A percentile compares a stretch with the other conserved stretches of the same genome.
phyloP scores from a whole-genome alignment of 2,329 filamentous ascomycete genomes.

The Alternaria incomplexa region DNA sequence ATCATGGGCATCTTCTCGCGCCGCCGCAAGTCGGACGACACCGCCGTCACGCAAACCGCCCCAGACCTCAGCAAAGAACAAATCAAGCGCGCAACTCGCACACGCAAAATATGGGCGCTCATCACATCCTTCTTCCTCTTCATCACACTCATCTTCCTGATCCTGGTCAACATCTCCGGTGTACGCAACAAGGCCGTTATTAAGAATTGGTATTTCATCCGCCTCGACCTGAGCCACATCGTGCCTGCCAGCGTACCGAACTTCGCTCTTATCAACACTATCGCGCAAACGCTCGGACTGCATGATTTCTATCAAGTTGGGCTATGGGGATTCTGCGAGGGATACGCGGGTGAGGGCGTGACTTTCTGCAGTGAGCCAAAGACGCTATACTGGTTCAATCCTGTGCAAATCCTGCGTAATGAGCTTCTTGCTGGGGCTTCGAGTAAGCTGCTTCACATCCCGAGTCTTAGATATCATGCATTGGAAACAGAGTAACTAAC shows the following conservation, averaged over 20 bases:
- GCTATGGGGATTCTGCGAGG: conserved; percentile 91
- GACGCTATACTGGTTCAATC: conserved; percentile 88
- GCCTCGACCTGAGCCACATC: conserved; percentile 81
- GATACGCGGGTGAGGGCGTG: conserved; percentile 75
- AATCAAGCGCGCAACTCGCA: conserved; percentile 51
- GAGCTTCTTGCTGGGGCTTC: conserved; percentile 83
- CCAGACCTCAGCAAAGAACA: conserved; percentile 44
- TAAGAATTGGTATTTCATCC: conserved; percentile 80
- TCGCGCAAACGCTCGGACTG: conserved; percentile 82
- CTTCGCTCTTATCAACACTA: conserved; percentile 79
- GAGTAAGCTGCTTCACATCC: conserved; percentile 55
- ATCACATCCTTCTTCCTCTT: conserved; percentile 74
- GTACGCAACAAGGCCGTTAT: conserved; percentile 67
- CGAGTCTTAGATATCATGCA: background rate
- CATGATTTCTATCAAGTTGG: conserved; percentile 96
- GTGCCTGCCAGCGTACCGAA: conserved; percentile 76
- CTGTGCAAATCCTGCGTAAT: conserved; percentile 77
- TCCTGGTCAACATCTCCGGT: conserved; percentile 82
- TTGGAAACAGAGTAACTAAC: conserved; percentile 8
- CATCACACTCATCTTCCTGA: conserved; percentile 76
- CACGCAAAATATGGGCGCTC: conserved; percentile 66
- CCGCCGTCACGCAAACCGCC: conserved; percentile 12
- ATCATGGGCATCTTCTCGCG: conserved; percentile 35
- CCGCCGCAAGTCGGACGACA: conserved; percentile 23
- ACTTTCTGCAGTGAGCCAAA: conserved; percentile 75